Evolutionary conservation across 768 basidiomycete genomes (phyloP), one percentile per base, ranked within the genome.

Genomic region (Lentinula sp.): DNA sequence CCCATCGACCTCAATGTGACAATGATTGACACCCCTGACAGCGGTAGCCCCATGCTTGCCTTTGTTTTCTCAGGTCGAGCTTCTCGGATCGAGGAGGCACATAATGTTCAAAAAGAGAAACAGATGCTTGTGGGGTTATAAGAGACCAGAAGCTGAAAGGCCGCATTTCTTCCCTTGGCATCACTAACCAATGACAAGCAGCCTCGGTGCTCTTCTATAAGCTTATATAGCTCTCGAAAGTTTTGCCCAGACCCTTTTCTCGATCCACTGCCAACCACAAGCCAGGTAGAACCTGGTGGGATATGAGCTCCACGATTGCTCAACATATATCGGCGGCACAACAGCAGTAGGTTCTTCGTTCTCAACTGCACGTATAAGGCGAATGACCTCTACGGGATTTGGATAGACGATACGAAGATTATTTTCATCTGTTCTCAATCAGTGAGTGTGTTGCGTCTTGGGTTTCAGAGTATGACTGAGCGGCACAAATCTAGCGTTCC

Each of bases 331-430:
- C 57, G 3, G 45, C 45, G 9, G 57, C 45, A 11, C 37, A 49
- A 34, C 57, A 59, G 18, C 40, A 59, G 57, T 59, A 59, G 3
- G 57, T 48, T 39, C 46, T 59, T 35, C 15, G 8, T 21, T 35
- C 11, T n/a, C 16, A 6, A 15, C 9, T 8, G 37, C 37, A 39
- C 37, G 37, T 8, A 39, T 39, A 3, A 16, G 16, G 2, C 11
- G 31, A 15, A n/a, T 6, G 6, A 42, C 42, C 18, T 59, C 16
- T 49, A 18, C n/a, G n/a, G n/a, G 8, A 9, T 37, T 18, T 3
- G n/a, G n/a, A n/a, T 56, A 60, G 59, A 42, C 48, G 35, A 16
- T 23, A 40, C 13, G 49, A 60, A 39, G 48, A 49, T 49, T 60
- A 60, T 18, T 60, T 60, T 5, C 50, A 51, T 7, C 18, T 60